phyloP scores from a whole-genome alignment of 2,329 filamentous ascomycete genomes.

The Sclerotinia nivalis region DNA sequence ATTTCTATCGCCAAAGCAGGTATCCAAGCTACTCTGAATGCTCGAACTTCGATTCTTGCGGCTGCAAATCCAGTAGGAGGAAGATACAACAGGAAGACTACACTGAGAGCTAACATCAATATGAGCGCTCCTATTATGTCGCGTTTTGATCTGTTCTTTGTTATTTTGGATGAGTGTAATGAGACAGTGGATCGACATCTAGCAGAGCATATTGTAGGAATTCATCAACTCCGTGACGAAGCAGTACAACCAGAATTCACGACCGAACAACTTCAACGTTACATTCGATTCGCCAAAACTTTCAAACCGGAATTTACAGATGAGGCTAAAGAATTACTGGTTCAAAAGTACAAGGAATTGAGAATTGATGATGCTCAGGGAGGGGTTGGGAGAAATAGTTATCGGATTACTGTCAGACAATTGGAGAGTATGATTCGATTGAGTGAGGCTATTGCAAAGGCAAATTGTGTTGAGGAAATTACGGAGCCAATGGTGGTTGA shows the following conservation, averaged over 20 bases:
- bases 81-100: constrained; percentile 95
- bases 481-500: constrained; percentile 83
- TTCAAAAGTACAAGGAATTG: constrained; percentile 93
- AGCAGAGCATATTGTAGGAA: constrained; percentile 89
- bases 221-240: constrained; percentile 90
- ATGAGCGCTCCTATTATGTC: constrained; percentile 99
- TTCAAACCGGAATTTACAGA: constrained; percentile 92
- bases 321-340: constrained; percentile 80
- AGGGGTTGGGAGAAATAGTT: constrained; percentile 90
- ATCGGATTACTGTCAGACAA: constrained; percentile 95
- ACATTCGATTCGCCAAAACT: constrained; percentile 93
- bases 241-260: constrained; percentile 91
- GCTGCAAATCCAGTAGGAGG: constrained; percentile 95
- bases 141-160: constrained; percentile 98
- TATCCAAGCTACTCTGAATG: constrained; percentile 96
- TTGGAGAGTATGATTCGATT: constrained; percentile 94
- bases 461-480: constrained; percentile 92
- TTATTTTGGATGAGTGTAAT: constrained; percentile 95
- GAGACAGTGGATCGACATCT: constrained; percentile 87
- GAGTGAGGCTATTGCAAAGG: constrained; percentile 96
- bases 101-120: constrained; percentile 92
- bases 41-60: constrained; percentile 90
- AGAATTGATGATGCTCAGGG: constrained; percentile 91
- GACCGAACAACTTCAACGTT: constrained; percentile 93
- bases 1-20: constrained; percentile 98